These are phyloP conservation scores for Fusarium pininemorale DNA, from an alignment of 2,329 filamentous ascomycete species.

Conservation along the genomic window DNA sequence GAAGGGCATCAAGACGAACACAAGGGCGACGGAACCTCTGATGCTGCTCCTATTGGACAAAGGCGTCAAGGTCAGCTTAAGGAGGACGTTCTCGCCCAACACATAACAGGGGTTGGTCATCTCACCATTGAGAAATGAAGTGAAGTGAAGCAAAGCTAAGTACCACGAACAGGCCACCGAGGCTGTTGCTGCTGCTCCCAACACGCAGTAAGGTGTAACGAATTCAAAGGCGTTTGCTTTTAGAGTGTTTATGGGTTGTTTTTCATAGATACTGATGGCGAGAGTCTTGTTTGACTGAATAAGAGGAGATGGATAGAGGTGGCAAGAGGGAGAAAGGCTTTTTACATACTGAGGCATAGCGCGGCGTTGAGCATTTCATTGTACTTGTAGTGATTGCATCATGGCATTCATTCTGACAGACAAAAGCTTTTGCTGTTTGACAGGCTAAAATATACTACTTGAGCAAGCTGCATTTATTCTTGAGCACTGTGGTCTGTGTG, in stretches of 20 bases:
- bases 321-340: background rate
- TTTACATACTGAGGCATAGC: constrained; percentile 45
- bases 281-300: background rate
- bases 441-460: constrained; percentile 26
- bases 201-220: constrained; percentile 24
- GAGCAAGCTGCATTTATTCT: constrained; percentile 4
- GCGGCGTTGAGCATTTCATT: constrained; percentile 44
- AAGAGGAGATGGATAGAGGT: background rate
- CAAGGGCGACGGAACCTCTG: constrained; percentile 25
- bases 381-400: constrained; percentile 30
- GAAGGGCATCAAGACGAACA: constrained; percentile 34
- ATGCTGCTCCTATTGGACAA: background rate
- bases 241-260: background rate
- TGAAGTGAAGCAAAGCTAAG: constrained; percentile 47
- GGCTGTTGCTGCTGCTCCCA: constrained; percentile 19
- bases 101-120: constrained; percentile 68
- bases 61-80: constrained; percentile 41
- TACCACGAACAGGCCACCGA: constrained; percentile 30
- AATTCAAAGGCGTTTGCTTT: constrained; percentile 15
- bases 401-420: constrained; percentile 34
- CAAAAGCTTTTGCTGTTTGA: constrained; percentile 32
- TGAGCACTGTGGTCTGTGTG: background rate
- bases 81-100: constrained; percentile 62
- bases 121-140: constrained; percentile 56
- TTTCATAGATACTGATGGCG: constrained; percentile 5